A percentile compares a stretch with the other conserved stretches of the same genome.
Evolutionary conservation across 169 alveolate genomes (phyloP).

Genomic region (Miamiensis avidus): DNA sequence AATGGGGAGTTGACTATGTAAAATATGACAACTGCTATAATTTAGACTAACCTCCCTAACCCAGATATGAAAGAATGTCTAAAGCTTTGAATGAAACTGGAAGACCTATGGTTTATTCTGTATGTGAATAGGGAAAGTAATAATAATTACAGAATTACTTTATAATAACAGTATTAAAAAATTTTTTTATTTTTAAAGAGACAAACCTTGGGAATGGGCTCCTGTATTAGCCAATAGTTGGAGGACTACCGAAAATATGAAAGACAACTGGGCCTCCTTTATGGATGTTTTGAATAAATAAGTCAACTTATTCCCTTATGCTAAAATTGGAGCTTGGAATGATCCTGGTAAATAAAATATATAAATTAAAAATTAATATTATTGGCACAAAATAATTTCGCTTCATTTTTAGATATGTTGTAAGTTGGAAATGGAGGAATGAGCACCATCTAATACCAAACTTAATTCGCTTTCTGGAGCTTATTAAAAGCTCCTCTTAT

Average conservation of each 20-base stretch:
- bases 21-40: slow-evolving; percentile 77
- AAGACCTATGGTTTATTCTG: slow-evolving; percentile 66
- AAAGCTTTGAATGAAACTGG: slow-evolving; percentile 65
- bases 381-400: no score
- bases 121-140: slow-evolving; percentile 79
- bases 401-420: no score
- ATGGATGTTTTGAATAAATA: slow-evolving; percentile 13
- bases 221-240: slow-evolving; percentile 69
- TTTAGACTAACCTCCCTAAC: slow-evolving; percentile 47
- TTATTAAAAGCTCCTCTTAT: slow-evolving; percentile 79
- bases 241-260: slow-evolving; percentile 75
- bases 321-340: slow-evolving; percentile 81
- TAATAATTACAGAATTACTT: no score
- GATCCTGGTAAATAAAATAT: no score
- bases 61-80: slow-evolving; percentile 64
- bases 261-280: slow-evolving; percentile 52
- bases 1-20: slow-evolving; percentile 75
- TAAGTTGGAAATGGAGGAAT: slow-evolving; percentile 83
- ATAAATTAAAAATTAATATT: no score
- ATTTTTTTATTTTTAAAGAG: no score
- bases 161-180: no score
- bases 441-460: slow-evolving; percentile 61
- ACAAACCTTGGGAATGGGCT: slow-evolving; percentile 69
- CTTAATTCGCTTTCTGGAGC: slow-evolving; percentile 84
- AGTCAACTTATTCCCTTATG: slow-evolving; percentile 39